These are phyloP conservation scores for Uncinocarpus reesii DNA, from an alignment of 2,329 filamentous ascomycete genomes.

Conservation along the genomic window DNA sequence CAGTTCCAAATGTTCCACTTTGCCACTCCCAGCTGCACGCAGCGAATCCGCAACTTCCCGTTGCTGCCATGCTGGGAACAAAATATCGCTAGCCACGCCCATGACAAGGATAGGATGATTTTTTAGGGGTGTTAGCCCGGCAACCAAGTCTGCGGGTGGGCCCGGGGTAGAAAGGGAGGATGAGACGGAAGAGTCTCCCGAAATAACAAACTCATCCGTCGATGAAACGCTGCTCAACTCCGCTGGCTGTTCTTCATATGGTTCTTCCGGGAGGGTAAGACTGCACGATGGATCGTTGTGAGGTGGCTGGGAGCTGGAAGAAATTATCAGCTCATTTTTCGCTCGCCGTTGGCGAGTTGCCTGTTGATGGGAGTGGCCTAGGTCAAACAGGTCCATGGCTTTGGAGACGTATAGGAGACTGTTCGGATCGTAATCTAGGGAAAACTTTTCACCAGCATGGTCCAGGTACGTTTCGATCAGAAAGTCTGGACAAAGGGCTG, in stretches of 20 bases:
- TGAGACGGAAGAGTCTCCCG: slow-evolving; percentile 5
- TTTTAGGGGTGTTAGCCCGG: slow-evolving; percentile 59
- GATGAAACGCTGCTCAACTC: slow-evolving; percentile 31
- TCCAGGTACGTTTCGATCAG: slow-evolving; percentile 97
- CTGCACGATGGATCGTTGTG: slow-evolving; percentile 52
- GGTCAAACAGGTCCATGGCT: slow-evolving; percentile 96
- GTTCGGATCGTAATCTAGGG: slow-evolving; percentile 90
- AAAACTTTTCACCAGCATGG: slow-evolving; percentile 97
- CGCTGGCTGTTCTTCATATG: slow-evolving; percentile 76
- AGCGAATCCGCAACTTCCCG: slow-evolving; percentile 82
- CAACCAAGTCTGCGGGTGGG: slow-evolving; percentile 69
- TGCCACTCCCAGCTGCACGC: slow-evolving; percentile 62
- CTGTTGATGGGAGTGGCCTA: slow-evolving; percentile 61
- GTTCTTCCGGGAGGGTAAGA: slow-evolving; percentile 68
- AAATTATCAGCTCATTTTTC: slow-evolving; percentile 50
- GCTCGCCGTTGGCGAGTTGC: slow-evolving; percentile 53
- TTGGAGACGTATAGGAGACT: slow-evolving; percentile 94
- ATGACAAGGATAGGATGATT: slow-evolving; percentile 78
- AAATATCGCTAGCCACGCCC: slow-evolving; percentile 87
- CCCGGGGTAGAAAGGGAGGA: slow-evolving; percentile 24
- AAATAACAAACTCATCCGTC: slow-evolving; percentile 23
- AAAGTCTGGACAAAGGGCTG: slow-evolving; percentile 93
- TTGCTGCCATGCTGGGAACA: slow-evolving; percentile 98
- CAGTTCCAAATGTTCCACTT: slow-evolving; percentile 78
- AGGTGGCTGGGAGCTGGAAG: slow-evolving; percentile 31